Conservation (phyloP, 768 basidiomycete genomes). For the Epithele typhae region DNA sequence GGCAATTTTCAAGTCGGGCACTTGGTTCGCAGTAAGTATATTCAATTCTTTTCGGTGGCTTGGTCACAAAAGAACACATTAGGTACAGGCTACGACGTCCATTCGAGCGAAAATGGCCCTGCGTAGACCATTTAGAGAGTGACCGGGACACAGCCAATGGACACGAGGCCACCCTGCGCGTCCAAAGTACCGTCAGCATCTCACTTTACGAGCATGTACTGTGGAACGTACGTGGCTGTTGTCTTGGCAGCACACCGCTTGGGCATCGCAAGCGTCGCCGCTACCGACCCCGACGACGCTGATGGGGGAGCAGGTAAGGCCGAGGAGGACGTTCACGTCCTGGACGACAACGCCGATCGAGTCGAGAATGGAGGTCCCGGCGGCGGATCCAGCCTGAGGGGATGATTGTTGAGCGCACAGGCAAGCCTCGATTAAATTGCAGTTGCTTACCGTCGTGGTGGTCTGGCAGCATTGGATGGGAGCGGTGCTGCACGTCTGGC, state of each 20-base stretch:
- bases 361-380: slow-evolving; percentile 1
- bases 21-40: no score
- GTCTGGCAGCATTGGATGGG: slow-evolving; percentile 12
- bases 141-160: slow-evolving; percentile 15
- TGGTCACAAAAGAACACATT: no score
- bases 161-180: slow-evolving; percentile 7
- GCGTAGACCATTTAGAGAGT: slow-evolving; percentile 8
- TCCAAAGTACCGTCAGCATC: no score
- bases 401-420: no score
- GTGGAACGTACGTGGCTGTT: slow-evolving; percentile 11
- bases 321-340: slow-evolving; percentile 4
- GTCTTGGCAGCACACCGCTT: slow-evolving; percentile 15
- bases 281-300: slow-evolving; percentile 10
- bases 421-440: no score
- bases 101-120: no score
- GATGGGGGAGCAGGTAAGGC: slow-evolving; percentile 13
- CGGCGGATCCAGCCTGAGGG: slow-evolving; percentile 3
- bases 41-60: no score
- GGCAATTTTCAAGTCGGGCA: no score
- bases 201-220: background rate
- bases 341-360: slow-evolving; percentile 10
- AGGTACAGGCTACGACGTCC: no score
- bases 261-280: slow-evolving; percentile 2
- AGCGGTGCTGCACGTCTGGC: slow-evolving; percentile 10
- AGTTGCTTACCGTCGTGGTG: slow-evolving; percentile 5